These are phyloP conservation scores for Stagonosporopsis tanaceti DNA, from an alignment of 2,329 filamentous ascomycete genomes.

Conservation along the genomic window DNA sequence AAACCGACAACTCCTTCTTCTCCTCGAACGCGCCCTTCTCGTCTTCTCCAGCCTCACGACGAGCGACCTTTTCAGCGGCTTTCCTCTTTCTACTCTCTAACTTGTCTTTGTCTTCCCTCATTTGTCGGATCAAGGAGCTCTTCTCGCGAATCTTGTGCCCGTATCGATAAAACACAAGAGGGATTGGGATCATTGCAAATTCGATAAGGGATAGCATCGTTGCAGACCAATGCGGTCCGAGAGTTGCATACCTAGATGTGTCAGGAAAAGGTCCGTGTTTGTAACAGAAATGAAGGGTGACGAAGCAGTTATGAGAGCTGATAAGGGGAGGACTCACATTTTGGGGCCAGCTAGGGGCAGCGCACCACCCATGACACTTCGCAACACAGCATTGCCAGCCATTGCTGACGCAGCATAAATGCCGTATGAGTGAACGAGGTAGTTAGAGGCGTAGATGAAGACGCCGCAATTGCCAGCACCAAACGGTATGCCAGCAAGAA, in stretches of 20 bases:
- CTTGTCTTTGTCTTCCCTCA: constrained; percentile 55
- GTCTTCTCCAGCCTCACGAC: constrained; percentile 42
- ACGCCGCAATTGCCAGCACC: constrained; percentile 77
- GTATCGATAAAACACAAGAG: constrained; percentile 76
- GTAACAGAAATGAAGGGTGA: not conserved
- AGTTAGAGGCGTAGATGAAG: constrained; percentile 85
- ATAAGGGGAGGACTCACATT: constrained; percentile 54
- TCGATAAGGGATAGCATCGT: constrained; percentile 79
- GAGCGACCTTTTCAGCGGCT: constrained; percentile 53
- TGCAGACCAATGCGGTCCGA: constrained; percentile 81
- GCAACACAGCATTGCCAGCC: constrained; percentile 78
- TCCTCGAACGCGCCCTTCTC: constrained; percentile 8
- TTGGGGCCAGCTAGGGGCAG: constrained; percentile 77
- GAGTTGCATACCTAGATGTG: constrained; percentile 60
- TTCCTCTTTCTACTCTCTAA: constrained; percentile 51
- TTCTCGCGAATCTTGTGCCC: constrained; percentile 64
- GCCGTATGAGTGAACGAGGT: constrained; percentile 79
- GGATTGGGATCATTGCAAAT: constrained; percentile 77
- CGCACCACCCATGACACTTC: constrained; percentile 77
- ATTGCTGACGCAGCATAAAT: constrained; percentile 84
- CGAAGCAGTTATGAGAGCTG: not conserved
- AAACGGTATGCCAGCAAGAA: constrained; percentile 81
- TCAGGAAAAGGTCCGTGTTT: not conserved
- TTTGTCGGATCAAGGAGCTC: constrained; percentile 61
- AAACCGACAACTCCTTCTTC: constrained; percentile 5